phyloP scores from a whole-genome alignment of 1,139 yeast species.

The Blastobotrys malaysiensis region DNA sequence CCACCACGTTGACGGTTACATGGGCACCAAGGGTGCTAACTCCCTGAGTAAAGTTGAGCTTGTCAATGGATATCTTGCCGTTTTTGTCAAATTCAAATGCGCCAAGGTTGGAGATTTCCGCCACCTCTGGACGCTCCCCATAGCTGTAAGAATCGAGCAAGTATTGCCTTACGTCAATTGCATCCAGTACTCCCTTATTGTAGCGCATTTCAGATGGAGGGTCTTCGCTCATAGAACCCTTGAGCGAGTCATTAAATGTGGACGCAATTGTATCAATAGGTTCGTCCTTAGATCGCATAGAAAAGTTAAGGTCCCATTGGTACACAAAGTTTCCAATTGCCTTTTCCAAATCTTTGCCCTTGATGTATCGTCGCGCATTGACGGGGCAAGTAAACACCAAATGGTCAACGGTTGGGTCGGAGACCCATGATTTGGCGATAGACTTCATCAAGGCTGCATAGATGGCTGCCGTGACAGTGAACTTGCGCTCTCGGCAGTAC shows the following conservation, averaged over 20 bases:
- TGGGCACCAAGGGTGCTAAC: conserved; percentile 10
- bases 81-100: conserved; percentile 7
- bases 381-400: conserved; percentile 17
- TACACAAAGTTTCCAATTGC: conserved; percentile 18
- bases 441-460: conserved; percentile 10
- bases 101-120: conserved; percentile 24
- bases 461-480: conserved; percentile 8
- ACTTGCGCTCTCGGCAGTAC: conserved; percentile 5
- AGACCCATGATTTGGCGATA: conserved; percentile 6
- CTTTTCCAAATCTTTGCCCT: not conserved
- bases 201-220: conserved; percentile 11
- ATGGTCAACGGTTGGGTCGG: conserved; percentile 9
- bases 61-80: conserved; percentile 6
- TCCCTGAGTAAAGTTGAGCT: conserved; percentile 15
- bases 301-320: conserved; percentile 11
- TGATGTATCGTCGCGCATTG: conserved; percentile 18
- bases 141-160: conserved; percentile 4
- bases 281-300: not conserved
- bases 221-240: conserved; percentile 4
- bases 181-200: conserved; percentile 14
- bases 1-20: conserved; percentile 10
- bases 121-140: conserved; percentile 13
- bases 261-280: conserved; percentile 10
- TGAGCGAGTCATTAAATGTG: conserved; percentile 7
- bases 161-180: conserved; percentile 13